Percentiles rank a stretch among this genome's conserved stretches.
These are phyloP conservation scores for Aspergillus felis DNA, from an alignment of 2,329 filamentous ascomycete species.

Conservation along the genomic window DNA sequence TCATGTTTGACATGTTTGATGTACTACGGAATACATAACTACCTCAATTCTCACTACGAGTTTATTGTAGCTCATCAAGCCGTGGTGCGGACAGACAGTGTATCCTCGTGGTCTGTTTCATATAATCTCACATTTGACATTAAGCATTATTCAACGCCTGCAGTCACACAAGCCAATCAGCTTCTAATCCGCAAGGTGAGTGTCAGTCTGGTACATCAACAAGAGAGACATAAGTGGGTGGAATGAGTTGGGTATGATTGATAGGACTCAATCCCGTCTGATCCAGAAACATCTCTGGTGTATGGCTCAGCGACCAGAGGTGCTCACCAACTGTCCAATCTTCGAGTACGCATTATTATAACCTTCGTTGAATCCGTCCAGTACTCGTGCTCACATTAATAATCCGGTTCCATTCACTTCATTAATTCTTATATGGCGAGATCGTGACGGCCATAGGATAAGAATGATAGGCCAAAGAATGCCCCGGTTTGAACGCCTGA, in stretches of 20 bases:
- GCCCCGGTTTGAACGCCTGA: conserved; percentile 12
- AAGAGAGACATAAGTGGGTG: conserved; percentile 1
- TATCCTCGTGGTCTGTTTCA: conserved; percentile 3
- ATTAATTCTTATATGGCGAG: conserved; percentile 17
- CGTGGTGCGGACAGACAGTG: no score
- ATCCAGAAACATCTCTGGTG: conserved; percentile 2
- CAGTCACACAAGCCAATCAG: not conserved
- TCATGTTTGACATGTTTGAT: not conserved
- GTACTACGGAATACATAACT: not conserved
- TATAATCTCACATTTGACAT: conserved; percentile 16
- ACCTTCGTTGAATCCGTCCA: conserved; percentile 4
- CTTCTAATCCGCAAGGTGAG: not conserved
- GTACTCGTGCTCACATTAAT: conserved; percentile 17
- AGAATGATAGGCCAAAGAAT: conserved; percentile 7
- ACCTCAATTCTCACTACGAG: not conserved
- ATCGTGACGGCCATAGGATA: conserved; percentile 7
- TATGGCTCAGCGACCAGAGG: not conserved
- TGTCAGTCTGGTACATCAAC: not conserved
- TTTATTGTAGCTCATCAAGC: not conserved
- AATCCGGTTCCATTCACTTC: conserved; percentile 16
- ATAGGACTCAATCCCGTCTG: not conserved
- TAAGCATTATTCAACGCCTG: conserved; percentile 20
- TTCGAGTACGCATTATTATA: conserved; percentile 9
- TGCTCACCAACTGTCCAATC: conserved; percentile 3
- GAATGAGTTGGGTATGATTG: not conserved